Conservation (phyloP, 352 stramenopile genomes). For the Pythium brassicae region DNA sequence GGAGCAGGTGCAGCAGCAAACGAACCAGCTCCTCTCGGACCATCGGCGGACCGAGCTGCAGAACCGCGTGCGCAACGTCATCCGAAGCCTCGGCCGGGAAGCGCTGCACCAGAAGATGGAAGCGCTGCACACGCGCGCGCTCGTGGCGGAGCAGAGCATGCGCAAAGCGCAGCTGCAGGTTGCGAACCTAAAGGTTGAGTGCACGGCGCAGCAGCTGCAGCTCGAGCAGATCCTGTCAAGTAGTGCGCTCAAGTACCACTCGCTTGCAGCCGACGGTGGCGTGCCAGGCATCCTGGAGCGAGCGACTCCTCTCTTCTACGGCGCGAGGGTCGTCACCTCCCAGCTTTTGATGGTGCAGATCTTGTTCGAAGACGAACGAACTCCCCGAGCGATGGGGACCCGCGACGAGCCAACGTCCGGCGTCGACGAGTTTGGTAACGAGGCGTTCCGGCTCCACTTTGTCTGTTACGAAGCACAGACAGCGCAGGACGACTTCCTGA, state of each 20-base stretch:
- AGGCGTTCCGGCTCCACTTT: constrained; percentile 47
- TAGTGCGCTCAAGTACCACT: constrained; percentile 51
- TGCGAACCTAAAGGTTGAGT: constrained; percentile 27
- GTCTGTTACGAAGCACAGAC: constrained; percentile 44
- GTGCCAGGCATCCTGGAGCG: constrained; percentile 53
- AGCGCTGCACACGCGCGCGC: constrained; percentile 34
- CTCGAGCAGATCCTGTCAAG: constrained; percentile 51
- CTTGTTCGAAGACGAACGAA: constrained; percentile 43
- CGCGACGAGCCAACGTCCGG: constrained; percentile 1
- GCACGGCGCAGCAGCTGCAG: constrained; percentile 28
- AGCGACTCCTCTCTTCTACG: constrained; percentile 33
- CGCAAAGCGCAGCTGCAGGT: constrained; percentile 42
- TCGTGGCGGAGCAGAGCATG: constrained; percentile 54
- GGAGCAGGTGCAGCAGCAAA: constrained; percentile 43
- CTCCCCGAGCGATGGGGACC: background rate
- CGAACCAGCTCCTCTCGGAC: constrained; percentile 41
- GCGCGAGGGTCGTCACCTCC: constrained; percentile 28
- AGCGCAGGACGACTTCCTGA: constrained; percentile 38
- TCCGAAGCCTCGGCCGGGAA: constrained; percentile 61
- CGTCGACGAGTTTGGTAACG: constrained; percentile 15
- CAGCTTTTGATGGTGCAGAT: constrained; percentile 57
- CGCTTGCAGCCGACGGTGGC: constrained; percentile 32
- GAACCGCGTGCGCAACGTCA: constrained; percentile 43
- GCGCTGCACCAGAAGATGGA: constrained; percentile 64
- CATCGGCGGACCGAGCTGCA: constrained; percentile 48